phyloP scores from a whole-genome alignment of 352 stramenopile species.

The Elongisporangium anandrum region DNA sequence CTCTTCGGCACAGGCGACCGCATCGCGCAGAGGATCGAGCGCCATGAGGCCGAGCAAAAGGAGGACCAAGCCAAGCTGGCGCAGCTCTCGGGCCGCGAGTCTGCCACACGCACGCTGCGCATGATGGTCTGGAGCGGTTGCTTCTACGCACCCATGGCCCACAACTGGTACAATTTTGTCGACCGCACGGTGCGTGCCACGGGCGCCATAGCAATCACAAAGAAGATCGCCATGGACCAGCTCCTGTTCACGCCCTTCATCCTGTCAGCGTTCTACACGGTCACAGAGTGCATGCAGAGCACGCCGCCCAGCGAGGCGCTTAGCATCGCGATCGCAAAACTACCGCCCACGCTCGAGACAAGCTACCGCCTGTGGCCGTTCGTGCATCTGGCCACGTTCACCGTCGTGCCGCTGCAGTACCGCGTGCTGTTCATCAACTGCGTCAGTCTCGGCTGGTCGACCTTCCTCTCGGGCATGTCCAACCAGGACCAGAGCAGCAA shows the following conservation, averaged over 20 bases:
- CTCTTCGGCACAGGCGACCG: constrained; percentile 56
- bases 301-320: constrained; percentile 15
- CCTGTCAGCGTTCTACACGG: constrained; percentile 29
- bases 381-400: constrained; percentile 33
- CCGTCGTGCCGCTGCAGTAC: constrained; percentile 32
- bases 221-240: constrained; percentile 38
- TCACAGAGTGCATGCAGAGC: constrained; percentile 28
- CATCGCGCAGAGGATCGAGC: constrained; percentile 41
- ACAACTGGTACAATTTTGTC: constrained; percentile 89
- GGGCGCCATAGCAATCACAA: constrained; percentile 11
- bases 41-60: constrained; percentile 4
- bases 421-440: constrained; percentile 41
- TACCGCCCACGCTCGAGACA: constrained; percentile 28
- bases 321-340: constrained; percentile 21
- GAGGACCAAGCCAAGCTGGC: constrained; percentile 5
- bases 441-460: constrained; percentile 40
- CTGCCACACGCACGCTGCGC: constrained; percentile 22
- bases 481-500: constrained; percentile 7
- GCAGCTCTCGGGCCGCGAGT: background rate
- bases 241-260: constrained; percentile 29
- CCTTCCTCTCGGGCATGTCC: constrained; percentile 31
- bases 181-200: constrained; percentile 44
- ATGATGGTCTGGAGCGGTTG: constrained; percentile 87
- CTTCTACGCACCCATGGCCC: constrained; percentile 80
- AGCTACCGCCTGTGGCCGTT: constrained; percentile 44